A percentile compares a stretch with the other conserved stretches of the same genome.
Evolutionary conservation across 208 protist species (phyloP).

Genomic region (Trypanosoma vivax): DNA sequence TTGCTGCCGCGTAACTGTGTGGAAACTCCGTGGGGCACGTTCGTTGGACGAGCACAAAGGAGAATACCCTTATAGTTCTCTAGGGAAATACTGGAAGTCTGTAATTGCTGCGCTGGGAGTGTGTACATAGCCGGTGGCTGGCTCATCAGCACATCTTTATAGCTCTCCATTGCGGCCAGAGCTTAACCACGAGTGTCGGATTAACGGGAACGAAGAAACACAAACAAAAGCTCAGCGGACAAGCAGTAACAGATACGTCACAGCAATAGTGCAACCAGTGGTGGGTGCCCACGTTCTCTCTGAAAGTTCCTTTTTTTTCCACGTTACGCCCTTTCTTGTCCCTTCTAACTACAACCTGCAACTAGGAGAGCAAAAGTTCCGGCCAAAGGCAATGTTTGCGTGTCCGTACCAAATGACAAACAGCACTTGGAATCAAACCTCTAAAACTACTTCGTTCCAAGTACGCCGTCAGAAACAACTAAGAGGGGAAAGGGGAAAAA

Average conservation of each 20-base stretch:
- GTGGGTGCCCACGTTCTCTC: too few species aligned
- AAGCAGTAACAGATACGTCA: neutral
- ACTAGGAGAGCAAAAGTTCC: too few species aligned
- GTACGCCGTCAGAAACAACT: too few species aligned
- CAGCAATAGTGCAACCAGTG: neutral
- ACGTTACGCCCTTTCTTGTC: too few species aligned
- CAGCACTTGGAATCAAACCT: too few species aligned
- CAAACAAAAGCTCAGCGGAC: slow-evolving; percentile 1
- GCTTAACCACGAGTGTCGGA: neutral
- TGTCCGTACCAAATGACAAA: too few species aligned
- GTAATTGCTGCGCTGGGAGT: slow-evolving; percentile 21
- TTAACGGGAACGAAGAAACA: slow-evolving; percentile 6
- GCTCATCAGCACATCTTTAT: slow-evolving; percentile 88
- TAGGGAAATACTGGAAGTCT: slow-evolving; percentile 41
- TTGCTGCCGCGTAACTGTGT: slow-evolving; percentile 1
- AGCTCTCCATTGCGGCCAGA: slow-evolving; percentile 53
- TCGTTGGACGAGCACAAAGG: slow-evolving; percentile 66
- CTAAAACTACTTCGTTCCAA: too few species aligned
- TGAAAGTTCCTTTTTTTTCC: too few species aligned
- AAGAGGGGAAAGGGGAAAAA: slow-evolving; percentile 3
- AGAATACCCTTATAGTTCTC: slow-evolving; percentile 92
- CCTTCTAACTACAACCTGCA: too few species aligned
- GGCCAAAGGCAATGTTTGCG: too few species aligned
- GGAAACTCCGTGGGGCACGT: slow-evolving; percentile 21
- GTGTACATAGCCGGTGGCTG: slow-evolving; percentile 78